These are phyloP conservation scores for Heritiera littoralis DNA, from an alignment of 345 rosid species.

Conservation along the genomic window DNA sequence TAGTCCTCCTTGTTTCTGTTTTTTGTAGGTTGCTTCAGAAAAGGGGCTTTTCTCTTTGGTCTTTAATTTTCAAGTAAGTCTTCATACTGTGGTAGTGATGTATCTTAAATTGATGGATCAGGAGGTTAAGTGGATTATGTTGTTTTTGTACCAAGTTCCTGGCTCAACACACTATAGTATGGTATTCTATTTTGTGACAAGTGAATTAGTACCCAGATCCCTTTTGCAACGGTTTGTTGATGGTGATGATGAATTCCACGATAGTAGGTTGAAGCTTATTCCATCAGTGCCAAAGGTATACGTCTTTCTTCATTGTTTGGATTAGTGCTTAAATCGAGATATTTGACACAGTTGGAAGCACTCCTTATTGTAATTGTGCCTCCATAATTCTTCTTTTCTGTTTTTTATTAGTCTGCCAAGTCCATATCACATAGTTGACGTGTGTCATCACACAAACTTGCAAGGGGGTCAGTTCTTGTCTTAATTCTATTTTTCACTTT, in stretches of 20 bases:
- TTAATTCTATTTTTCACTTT: neutral
- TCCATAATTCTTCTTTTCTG: neutral
- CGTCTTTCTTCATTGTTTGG: slow-evolving; percentile 8
- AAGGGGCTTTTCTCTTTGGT: slow-evolving; percentile 73
- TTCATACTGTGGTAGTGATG: slow-evolving; percentile 14
- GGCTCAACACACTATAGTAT: slow-evolving; percentile 95
- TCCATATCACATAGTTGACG: neutral
- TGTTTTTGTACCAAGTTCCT: slow-evolving; percentile 64
- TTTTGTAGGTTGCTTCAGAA: slow-evolving; percentile 65
- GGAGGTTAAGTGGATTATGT: slow-evolving; percentile 10
- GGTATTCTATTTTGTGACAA: slow-evolving; percentile 89
- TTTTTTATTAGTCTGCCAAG: slow-evolving; percentile 3
- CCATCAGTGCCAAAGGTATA: slow-evolving; percentile 92
- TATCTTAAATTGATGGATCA: slow-evolving; percentile 8
- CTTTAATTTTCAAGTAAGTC: slow-evolving; percentile 75
- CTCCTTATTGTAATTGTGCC: neutral
- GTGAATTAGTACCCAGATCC: slow-evolving; percentile 64
- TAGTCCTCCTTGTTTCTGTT: neutral
- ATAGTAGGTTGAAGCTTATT: slow-evolving; percentile 94
- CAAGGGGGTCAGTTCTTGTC: neutral
- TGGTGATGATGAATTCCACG: slow-evolving; percentile 97
- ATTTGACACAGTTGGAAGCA: slow-evolving; percentile 13
- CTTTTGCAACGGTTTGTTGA: slow-evolving; percentile 93
- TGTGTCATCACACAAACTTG: neutral
- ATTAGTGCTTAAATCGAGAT: neutral